These are phyloP conservation scores for Volvox reticuliferus DNA, from an alignment of 139 green algal genomes.

Conservation along the genomic window DNA sequence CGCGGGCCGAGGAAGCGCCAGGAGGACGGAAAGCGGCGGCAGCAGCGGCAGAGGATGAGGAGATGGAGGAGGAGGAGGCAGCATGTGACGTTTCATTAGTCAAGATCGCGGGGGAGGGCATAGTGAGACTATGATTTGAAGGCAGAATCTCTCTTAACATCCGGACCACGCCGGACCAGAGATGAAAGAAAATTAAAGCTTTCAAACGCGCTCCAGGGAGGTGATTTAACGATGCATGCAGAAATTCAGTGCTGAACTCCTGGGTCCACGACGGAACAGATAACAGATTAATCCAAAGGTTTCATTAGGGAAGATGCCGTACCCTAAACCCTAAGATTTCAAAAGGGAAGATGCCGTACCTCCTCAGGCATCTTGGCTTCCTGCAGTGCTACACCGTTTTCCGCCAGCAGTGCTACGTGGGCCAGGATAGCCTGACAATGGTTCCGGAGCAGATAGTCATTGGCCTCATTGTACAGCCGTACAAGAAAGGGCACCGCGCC, in stretches of 20 bases:
- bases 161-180: no score
- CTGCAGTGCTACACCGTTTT: conserved; percentile 49
- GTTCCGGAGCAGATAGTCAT: conserved; percentile 46
- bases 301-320: background rate
- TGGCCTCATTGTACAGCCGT: conserved; percentile 47
- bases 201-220: no score
- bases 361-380: conserved; percentile 53
- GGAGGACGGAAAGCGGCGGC: no score
- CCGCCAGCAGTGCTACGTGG: conserved; percentile 51
- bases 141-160: no score
- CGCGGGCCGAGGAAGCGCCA: background rate
- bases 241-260: no score
- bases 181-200: no score
- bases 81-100: background rate
- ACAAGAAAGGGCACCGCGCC: conserved; percentile 25
- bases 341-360: background rate
- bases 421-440: conserved; percentile 52
- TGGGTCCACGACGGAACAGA: no score
- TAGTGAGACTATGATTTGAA: no score
- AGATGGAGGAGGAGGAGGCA: background rate
- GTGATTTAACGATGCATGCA: no score
- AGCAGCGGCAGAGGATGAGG: background rate
- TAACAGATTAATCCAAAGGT: no score
- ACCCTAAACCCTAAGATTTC: no score
- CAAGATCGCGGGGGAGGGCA: no score